Conservation (phyloP, 192 early-diverging fungal genomes). For the Gamsiella multidivaricata region DNA sequence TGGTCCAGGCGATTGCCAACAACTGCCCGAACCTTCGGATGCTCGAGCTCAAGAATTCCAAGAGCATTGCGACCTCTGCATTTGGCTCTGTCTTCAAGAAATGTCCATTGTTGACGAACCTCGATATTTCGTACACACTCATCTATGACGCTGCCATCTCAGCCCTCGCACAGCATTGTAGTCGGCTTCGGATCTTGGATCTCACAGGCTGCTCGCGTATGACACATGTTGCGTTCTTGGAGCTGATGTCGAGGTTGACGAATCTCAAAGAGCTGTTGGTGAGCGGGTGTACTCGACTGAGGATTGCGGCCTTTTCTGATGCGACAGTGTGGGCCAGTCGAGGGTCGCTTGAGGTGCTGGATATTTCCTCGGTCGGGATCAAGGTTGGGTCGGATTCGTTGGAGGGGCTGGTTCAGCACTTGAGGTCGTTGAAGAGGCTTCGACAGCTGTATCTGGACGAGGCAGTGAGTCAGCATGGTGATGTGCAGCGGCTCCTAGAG, state of each 20-base stretch:
- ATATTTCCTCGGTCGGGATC: conserved; percentile 32
- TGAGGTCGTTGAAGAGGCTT: conserved; percentile 15
- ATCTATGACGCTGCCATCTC: conserved; percentile 24
- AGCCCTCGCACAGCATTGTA: conserved; percentile 17
- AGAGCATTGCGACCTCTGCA: conserved; percentile 21
- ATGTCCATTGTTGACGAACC: conserved; percentile 6
- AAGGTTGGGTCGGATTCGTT: conserved; percentile 6
- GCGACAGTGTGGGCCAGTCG: conserved; percentile 12
- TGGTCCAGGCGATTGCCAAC: conserved; percentile 31
- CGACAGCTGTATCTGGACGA: conserved; percentile 16
- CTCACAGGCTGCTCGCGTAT: conserved; percentile 31
- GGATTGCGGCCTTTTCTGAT: conserved; percentile 15
- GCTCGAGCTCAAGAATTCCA: conserved; percentile 32
- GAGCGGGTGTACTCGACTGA: conserved; percentile 18
- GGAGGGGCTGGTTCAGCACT: conserved; percentile 8
- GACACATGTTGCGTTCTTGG: conserved; percentile 16
- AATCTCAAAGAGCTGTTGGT: conserved; percentile 7
- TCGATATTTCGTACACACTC: conserved; percentile 36
- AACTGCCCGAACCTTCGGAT: conserved; percentile 11
- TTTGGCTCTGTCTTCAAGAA: conserved; percentile 41
- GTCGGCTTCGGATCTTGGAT: conserved; percentile 9
- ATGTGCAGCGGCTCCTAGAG: neutral
- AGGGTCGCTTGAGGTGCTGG: conserved; percentile 13
- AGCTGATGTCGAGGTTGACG: conserved; percentile 9
- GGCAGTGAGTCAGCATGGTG: conserved; percentile 2